Percentiles rank a stretch among this genome's conserved stretches.
These are phyloP conservation scores for Russula griseocarnosa DNA, from an alignment of 768 basidiomycete species.

Conservation along the genomic window DNA sequence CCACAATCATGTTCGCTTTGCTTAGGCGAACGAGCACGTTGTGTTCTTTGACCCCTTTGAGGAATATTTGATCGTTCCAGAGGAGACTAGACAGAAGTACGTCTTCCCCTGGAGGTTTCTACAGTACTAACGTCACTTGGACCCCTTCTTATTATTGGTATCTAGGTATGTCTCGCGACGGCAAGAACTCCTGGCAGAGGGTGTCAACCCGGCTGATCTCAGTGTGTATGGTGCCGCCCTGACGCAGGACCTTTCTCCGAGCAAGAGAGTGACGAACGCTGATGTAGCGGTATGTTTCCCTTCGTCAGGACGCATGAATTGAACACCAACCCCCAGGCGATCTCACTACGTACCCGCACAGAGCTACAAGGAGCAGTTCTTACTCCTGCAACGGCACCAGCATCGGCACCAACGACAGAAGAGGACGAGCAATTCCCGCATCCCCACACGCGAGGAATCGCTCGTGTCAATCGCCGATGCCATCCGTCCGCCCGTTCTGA, in stretches of 20 bases:
- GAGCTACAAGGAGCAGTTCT: constrained; percentile 17
- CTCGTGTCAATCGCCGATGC: constrained; percentile 19
- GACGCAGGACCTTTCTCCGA: background rate
- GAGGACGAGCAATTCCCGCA: background rate
- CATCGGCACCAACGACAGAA: too few relatives aligned
- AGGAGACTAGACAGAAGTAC: constrained; percentile 16
- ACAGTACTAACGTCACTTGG: background rate
- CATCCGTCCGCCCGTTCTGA: background rate
- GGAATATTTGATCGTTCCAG: constrained; percentile 13
- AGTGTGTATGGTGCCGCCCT: constrained; percentile 7
- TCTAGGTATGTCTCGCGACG: constrained; percentile 9
- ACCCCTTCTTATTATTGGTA: background rate
- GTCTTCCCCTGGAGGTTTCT: background rate
- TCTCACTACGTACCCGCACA: background rate
- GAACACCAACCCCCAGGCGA: background rate
- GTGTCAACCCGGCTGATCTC: constrained; percentile 8
- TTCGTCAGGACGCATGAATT: background rate
- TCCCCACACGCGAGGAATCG: constrained; percentile 7
- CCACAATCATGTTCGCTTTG: background rate
- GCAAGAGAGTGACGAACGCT: constrained; percentile 13
- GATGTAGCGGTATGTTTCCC: constrained; percentile 8
- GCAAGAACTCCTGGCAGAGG: background rate
- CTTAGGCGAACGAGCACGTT: constrained; percentile 8
- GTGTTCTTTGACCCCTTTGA: constrained; percentile 18
- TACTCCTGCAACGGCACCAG: background rate